A percentile compares a stretch with the other conserved stretches of the same genome.
Conservation (phyloP, 495 filamentous ascomycete genomes). For the Neurospora sp. region DNA sequence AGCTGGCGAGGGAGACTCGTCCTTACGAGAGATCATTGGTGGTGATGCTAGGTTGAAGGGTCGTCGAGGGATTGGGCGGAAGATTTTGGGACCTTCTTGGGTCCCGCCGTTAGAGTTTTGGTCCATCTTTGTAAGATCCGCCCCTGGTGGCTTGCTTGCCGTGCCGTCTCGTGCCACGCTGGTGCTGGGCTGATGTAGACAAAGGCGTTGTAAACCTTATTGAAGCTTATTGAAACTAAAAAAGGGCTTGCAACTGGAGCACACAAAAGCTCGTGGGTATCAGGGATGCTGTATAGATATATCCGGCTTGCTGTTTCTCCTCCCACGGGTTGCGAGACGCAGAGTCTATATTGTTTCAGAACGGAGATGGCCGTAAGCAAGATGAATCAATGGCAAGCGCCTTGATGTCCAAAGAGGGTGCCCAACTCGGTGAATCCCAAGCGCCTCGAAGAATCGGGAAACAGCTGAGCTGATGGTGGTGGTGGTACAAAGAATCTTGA, state of each 20-base stretch:
- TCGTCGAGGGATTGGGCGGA: constrained; percentile 56
- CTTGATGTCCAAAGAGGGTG: not conserved
- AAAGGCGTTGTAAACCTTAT: not conserved
- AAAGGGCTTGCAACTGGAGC: not conserved
- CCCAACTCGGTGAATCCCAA: not conserved
- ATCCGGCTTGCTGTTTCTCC: not conserved
- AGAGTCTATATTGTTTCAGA: not conserved
- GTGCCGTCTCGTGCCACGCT: not conserved
- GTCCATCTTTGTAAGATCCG: not conserved
- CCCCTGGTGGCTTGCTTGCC: not conserved
- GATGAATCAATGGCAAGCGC: not conserved
- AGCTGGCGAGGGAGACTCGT: constrained; percentile 33
- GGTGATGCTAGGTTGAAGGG: constrained; percentile 55
- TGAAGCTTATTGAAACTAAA: not conserved
- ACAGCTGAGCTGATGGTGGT: not conserved
- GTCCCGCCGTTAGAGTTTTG: not conserved
- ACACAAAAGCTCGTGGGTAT: not conserved
- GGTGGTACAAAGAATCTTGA: not conserved
- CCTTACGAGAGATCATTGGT: constrained; percentile 40
- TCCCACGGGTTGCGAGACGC: not conserved
- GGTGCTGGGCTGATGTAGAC: not conserved
- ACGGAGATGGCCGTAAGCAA: not conserved
- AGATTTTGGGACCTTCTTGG: constrained; percentile 18
- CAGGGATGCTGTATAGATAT: not conserved
- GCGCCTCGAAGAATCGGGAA: not conserved